Conservation (phyloP, 352 stramenopile species). For the Pythium catenulatum region DNA sequence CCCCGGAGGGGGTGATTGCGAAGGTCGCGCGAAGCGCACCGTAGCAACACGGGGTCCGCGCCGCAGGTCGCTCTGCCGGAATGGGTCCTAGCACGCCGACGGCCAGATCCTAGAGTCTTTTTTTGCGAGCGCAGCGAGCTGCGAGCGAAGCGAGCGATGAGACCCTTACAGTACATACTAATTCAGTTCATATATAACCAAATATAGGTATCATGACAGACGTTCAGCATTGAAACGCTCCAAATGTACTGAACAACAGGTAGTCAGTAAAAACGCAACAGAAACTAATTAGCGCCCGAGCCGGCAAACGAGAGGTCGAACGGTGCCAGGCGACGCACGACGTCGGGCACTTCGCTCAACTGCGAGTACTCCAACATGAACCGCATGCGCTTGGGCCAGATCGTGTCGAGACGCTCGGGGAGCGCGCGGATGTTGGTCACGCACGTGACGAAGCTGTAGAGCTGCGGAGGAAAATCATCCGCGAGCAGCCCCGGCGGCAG, state of each 20-base stretch:
- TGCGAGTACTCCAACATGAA: slow-evolving; percentile 34
- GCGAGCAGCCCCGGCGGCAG: slow-evolving; percentile 12
- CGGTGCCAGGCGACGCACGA: slow-evolving; percentile 4
- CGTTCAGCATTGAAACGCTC: no score
- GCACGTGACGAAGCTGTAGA: not conserved
- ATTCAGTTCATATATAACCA: no score
- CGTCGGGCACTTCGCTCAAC: slow-evolving; percentile 19
- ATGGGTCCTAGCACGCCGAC: not conserved
- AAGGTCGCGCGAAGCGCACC: not conserved
- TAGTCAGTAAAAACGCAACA: no score
- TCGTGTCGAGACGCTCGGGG: not conserved
- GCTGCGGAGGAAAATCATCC: not conserved
- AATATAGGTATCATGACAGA: no score
- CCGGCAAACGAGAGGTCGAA: not conserved
- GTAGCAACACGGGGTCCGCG: not conserved
- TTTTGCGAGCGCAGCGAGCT: no score
- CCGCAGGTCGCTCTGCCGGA: not conserved
- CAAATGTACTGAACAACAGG: no score
- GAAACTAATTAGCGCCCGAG: no score
- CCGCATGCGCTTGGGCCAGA: not conserved
- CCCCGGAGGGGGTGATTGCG: not conserved
- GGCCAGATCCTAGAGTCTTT: not conserved
- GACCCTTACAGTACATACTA: no score
- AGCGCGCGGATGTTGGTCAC: slow-evolving; percentile 18
- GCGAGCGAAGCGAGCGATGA: no score